Evolutionary conservation across 768 basidiomycete species (phyloP), one percentile per base, ranked within the genome.

Genomic region (Trametes elegans): DNA sequence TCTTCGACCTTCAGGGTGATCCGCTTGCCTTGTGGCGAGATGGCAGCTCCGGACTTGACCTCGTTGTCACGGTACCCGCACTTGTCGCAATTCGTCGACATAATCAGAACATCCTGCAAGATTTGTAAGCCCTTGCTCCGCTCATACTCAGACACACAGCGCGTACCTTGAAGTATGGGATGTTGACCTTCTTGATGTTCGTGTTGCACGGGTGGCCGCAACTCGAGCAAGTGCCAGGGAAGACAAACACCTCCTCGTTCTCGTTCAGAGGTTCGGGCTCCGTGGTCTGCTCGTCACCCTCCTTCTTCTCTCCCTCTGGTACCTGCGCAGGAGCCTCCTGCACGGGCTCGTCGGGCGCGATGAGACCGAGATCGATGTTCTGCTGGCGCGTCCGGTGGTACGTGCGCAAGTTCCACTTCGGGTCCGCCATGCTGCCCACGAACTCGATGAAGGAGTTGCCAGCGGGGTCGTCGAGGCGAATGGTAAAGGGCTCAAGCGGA

Each of bases 41-140:
- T 91, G 1, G 95, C 94, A 2, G 85, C 74, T 19, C 96, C 93
- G 5, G 93, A 90, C 70, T 99, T 99, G 65, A 99, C 89, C 73
- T 99, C 97, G 65, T 95, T 98, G 71, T 99, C 97, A 53, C 92
- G 80, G 71, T 98, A 99, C 1, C 97, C 97, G 70, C 97, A 99
- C 47, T 74, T 71, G 54, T 94, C 92, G 69, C 97, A 98, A 68
- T 97, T 98, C 6, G 95, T 95, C 21, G 96, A 96, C 94, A 98
- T 98, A 72, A 98, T 96, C 49, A 98, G 73, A 52, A 93, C 87
- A 63, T 99, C 94, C 95, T 97, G 59, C 7, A 29, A 7, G 23
- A 44, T 9, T 28, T 14, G 3, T 19, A 16, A 23, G 28, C 35
- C 26, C 49, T 39, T 24, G 35, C 14, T 3, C 14, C 16, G 3